A percentile compares a stretch with the other conserved stretches of the same genome.
phyloP scores from a whole-genome alignment of 345 rosid species.

The Adansonia digitata region DNA sequence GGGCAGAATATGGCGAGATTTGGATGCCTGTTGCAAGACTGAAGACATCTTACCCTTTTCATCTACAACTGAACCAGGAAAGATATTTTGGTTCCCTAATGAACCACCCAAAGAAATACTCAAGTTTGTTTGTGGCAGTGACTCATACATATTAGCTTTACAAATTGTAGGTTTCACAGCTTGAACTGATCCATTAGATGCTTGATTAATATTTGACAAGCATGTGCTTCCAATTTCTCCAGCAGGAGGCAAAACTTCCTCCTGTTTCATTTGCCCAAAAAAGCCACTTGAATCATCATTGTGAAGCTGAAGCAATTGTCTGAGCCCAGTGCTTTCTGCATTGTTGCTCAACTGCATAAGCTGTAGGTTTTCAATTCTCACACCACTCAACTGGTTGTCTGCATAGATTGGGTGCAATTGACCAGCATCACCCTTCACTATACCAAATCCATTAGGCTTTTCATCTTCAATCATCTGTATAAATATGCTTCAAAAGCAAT shows the following conservation, averaged over 20 bases:
- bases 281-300: constrained; percentile 35
- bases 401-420: constrained; percentile 38
- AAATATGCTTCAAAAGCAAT: constrained; percentile 8
- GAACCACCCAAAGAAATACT: constrained; percentile 70
- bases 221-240: constrained; percentile 34
- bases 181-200: constrained; percentile 32
- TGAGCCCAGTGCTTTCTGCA: constrained; percentile 35
- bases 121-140: constrained; percentile 62
- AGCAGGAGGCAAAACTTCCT: constrained; percentile 37
- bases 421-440: constrained; percentile 26
- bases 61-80: constrained; percentile 45
- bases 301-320: constrained; percentile 58
- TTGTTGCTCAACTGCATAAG: constrained; percentile 33
- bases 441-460: constrained; percentile 43
- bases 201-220: constrained; percentile 27
- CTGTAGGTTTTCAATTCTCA: constrained; percentile 40
- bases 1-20: constrained; percentile 77
- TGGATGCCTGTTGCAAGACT: constrained; percentile 50
- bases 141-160: constrained; percentile 47
- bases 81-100: constrained; percentile 39
- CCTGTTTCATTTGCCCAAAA: constrained; percentile 62
- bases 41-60: constrained; percentile 59
- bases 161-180: constrained; percentile 41
- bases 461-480: constrained; percentile 45
- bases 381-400: constrained; percentile 47